A percentile compares a stretch with the other conserved stretches of the same genome.
phyloP scores from a whole-genome alignment of 371 early-diverging fungal genomes.

The Sporodiniella umbellata region DNA sequence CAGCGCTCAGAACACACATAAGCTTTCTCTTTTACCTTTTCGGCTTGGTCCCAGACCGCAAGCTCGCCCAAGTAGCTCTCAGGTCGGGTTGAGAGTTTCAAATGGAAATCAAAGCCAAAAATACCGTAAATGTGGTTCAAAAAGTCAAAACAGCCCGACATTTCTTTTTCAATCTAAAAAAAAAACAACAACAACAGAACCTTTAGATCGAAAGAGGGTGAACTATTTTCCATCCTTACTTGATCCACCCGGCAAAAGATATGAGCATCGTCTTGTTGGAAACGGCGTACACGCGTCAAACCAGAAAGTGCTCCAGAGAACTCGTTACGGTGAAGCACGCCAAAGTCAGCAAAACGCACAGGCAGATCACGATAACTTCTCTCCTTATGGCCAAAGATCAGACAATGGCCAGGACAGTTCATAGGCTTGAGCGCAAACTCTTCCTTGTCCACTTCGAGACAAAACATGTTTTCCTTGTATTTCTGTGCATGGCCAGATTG shows the following conservation, averaged over 20 bases:
- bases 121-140: constrained; percentile 85
- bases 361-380: constrained; percentile 97
- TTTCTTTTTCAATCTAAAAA: constrained; percentile 66
- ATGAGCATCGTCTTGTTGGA: constrained; percentile 99
- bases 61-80: constrained; percentile 96
- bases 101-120: constrained; percentile 88
- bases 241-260: constrained; percentile 95
- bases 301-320: constrained; percentile 97
- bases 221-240: constrained; percentile 49
- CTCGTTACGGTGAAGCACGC: constrained; percentile 99
- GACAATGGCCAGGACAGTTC: constrained; percentile 69
- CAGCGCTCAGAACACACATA: background rate
- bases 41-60: constrained; percentile 96
- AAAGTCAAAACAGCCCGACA: constrained; percentile 76
- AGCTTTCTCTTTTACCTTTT: constrained; percentile 47
- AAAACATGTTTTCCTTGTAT: constrained; percentile 99
- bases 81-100: constrained; percentile 97
- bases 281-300: constrained; percentile 97
- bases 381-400: constrained; percentile 94
- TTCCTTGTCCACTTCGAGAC: constrained; percentile 86
- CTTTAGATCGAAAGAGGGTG: too few relatives aligned
- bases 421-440: constrained; percentile 98
- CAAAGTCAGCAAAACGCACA: constrained; percentile 98
- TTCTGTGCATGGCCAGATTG: constrained; percentile 99
- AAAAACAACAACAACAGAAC: background rate